These are phyloP conservation scores for Ammopiptanthus mongolicus DNA, from an alignment of 306 rosid genomes.

Conservation along the genomic window DNA sequence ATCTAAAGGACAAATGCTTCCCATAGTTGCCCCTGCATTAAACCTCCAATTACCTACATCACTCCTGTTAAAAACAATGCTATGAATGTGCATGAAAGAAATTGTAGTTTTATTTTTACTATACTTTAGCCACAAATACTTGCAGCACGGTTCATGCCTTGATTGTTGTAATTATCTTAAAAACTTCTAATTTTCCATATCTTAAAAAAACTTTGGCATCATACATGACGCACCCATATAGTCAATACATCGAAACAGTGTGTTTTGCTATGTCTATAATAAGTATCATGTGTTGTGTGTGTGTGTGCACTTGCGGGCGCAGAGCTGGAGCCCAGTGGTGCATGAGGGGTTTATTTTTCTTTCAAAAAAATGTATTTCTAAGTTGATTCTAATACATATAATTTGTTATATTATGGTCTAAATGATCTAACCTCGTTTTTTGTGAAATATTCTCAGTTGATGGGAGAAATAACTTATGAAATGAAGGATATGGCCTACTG, in stretches of 20 bases:
- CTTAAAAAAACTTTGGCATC: neutral
- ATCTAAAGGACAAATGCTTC: neutral
- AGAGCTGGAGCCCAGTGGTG: neutral
- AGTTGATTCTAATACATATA: neutral
- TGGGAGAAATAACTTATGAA: conserved; percentile 86
- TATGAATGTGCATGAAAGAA: neutral
- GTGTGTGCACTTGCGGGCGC: neutral
- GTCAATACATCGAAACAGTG: neutral
- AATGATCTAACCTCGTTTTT: conserved; percentile 16
- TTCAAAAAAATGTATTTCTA: neutral
- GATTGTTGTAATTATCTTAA: neutral
- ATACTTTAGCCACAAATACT: neutral
- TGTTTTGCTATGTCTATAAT: conserved; percentile 6
- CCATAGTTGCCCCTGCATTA: neutral
- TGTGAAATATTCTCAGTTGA: conserved; percentile 43
- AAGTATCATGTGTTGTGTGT: neutral
- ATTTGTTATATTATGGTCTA: too few relatives aligned
- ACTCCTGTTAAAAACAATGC: neutral
- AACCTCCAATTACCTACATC: neutral
- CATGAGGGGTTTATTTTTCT: neutral
- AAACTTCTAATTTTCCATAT: neutral
- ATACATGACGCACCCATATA: neutral
- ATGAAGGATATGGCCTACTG: conserved; percentile 82
- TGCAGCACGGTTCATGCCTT: neutral
- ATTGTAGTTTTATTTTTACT: neutral